Evolutionary conservation across 225 moss, liverwort and hornwort genomes (phyloP), one percentile per base, ranked within the genome.

Genomic region (Bryoerythrophyllum caledonicum): DNA sequence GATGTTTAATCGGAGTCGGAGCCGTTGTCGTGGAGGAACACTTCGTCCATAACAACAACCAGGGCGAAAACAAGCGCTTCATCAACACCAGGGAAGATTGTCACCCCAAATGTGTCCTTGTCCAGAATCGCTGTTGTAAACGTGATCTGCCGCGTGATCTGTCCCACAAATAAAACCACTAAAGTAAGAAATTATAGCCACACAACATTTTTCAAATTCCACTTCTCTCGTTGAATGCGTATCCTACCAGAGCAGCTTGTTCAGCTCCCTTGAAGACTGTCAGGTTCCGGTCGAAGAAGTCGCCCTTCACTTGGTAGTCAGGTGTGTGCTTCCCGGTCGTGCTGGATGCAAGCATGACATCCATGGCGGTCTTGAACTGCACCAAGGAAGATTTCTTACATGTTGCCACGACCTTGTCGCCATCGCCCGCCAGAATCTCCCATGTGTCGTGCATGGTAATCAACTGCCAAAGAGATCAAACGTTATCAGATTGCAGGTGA

Each of bases 61-160:
- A 88, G 64, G 2, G 88, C 88, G 14, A 88, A 71, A 0, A 88
- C 32, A 0, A 86, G 51, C 27, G 88, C 88, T 43, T 82, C 56
- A 38, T 88, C 88, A 10, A 88, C 76, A 3, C 88, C 85, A 0
- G 88, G 88, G 34, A 88, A 88, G 4, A 88, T 20, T 0, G 88
- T 88, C 74, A 88, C 85, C 0, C 88, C 88, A 4, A 88, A 88
- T 1, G 83, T 88, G 63, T 88, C 85, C 74, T 88, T 88, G 23
- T 57, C 85, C 41, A 88, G n/a, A 0, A 88, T 72, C n/a, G 52
- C 70, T 14, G 85, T 83, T 7, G 83, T 57, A 64, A 85, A 88
- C 7, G 88, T 88, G 19, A 88, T 83, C 73, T 88, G 88, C 27
- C 88, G 62, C 0, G 88, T 88, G 2, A 86, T 63, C 86, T 86